Percentiles rank a stretch among this genome's conserved stretches.
These are phyloP conservation scores for Dovyalis caffra DNA, from an alignment of 345 rosid genomes.

Conservation along the genomic window DNA sequence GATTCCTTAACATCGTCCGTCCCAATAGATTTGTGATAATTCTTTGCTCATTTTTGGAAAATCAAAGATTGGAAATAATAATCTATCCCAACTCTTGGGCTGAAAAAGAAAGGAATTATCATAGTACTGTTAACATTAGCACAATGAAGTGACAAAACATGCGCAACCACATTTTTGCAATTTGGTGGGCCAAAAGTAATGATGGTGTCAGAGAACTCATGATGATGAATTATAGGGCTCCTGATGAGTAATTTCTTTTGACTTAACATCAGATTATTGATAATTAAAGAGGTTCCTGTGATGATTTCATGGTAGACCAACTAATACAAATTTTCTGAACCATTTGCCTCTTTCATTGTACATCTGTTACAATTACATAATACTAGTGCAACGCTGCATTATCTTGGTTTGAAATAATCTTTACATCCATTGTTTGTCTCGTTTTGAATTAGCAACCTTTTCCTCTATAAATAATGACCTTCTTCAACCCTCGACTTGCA, in stretches of 20 bases:
- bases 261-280: constrained; percentile 8
- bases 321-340: not conserved
- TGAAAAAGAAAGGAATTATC: not conserved
- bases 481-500: too few relatives aligned
- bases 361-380: too few relatives aligned
- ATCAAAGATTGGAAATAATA: not conserved
- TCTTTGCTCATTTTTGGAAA: not conserved
- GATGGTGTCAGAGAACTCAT: constrained; percentile 31
- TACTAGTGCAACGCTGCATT: too few relatives aligned
- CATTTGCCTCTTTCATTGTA: not conserved
- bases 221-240: constrained; percentile 23
- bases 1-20: too few relatives aligned
- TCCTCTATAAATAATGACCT: too few relatives aligned
- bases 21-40: too few relatives aligned
- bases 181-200: constrained; percentile 34
- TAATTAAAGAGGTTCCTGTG: not conserved
- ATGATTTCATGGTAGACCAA: constrained; percentile 15
- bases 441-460: too few relatives aligned
- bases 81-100: not conserved
- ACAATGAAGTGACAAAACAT: constrained; percentile 2
- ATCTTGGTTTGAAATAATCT: too few relatives aligned
- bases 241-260: constrained; percentile 14
- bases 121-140: too few relatives aligned
- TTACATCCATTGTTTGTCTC: too few relatives aligned
- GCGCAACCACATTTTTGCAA: constrained; percentile 7